Conservation (phyloP, 495 filamentous ascomycete species). For the Talaromyces ruber region DNA sequence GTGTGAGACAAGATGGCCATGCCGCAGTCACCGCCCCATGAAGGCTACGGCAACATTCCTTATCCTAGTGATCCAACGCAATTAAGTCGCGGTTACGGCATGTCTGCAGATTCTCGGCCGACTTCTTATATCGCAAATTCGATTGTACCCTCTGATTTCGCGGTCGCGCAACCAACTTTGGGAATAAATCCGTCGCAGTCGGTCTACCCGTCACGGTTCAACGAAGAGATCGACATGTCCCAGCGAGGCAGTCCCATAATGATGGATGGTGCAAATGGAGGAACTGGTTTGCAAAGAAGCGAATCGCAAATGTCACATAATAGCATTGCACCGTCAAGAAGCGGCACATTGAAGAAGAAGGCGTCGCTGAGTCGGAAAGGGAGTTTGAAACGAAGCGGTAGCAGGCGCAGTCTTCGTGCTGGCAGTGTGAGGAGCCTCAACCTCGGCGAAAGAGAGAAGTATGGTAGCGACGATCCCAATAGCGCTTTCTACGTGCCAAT, state of each 20-base stretch:
- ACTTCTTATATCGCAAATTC: constrained; percentile 31
- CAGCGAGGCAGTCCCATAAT: constrained; percentile 53
- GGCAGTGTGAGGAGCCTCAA: constrained; percentile 72
- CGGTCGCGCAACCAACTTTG: constrained; percentile 25
- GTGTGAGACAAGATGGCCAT: constrained; percentile 24
- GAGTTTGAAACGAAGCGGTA: constrained; percentile 73
- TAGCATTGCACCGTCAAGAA: constrained; percentile 51
- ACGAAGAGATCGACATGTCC: constrained; percentile 65
- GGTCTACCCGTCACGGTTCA: constrained; percentile 46
- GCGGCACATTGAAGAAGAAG: constrained; percentile 82
- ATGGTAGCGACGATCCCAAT: constrained; percentile 62
- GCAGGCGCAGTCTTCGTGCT: constrained; percentile 64
- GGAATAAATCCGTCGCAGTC: constrained; percentile 31
- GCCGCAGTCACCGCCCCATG: constrained; percentile 36
- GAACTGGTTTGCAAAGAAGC: constrained; percentile 32
- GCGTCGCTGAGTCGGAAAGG: constrained; percentile 60
- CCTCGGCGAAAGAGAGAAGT: constrained; percentile 50
- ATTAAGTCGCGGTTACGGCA: constrained; percentile 23
- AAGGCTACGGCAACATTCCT: constrained; percentile 25
- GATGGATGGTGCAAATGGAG: constrained; percentile 36
- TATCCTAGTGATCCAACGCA: constrained; percentile 19
- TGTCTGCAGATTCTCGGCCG: constrained; percentile 26
- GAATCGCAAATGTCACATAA: constrained; percentile 45
- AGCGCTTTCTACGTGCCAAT: constrained; percentile 85
- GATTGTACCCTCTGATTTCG: constrained; percentile 14